Evolutionary conservation across 805 yeast species (phyloP).

Genomic region (Starmerella asiatica): DNA sequence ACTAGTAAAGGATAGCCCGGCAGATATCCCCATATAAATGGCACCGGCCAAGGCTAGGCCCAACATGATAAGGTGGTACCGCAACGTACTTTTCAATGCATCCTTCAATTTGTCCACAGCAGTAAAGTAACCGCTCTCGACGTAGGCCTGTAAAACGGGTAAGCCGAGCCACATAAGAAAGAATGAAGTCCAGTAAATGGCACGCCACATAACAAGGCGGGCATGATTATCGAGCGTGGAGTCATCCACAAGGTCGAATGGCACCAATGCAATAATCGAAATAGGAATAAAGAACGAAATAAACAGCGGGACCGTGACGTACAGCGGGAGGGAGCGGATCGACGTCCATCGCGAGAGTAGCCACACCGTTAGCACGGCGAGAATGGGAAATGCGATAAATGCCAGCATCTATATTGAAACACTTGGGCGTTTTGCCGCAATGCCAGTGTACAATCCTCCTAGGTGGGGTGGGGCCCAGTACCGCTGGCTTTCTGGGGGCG

Average conservation of each 20-base stretch:
- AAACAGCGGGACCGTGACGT: slow-evolving; percentile 16
- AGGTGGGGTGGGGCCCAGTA: too few relatives aligned
- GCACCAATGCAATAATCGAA: slow-evolving; percentile 58
- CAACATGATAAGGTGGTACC: slow-evolving; percentile 47
- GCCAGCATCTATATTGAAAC: slow-evolving; percentile 18
- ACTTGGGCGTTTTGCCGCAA: too few relatives aligned
- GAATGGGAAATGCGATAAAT: slow-evolving; percentile 14
- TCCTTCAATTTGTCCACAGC: slow-evolving; percentile 37
- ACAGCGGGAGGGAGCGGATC: slow-evolving; percentile 15
- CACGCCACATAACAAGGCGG: slow-evolving; percentile 52
- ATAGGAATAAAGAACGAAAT: slow-evolving; percentile 54
- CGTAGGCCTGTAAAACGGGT: slow-evolving; percentile 62
- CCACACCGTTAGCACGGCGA: slow-evolving; percentile 15
- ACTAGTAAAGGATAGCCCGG: slow-evolving; percentile 42
- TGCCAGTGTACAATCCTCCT: too few relatives aligned
- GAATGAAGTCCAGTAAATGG: slow-evolving; percentile 71
- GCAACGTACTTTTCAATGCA: slow-evolving; percentile 43
- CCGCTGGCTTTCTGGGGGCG: too few relatives aligned
- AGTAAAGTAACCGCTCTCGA: slow-evolving; percentile 52
- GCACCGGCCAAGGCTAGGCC: slow-evolving; percentile 41
- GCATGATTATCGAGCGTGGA: slow-evolving; percentile 33
- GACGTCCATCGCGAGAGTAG: slow-evolving; percentile 18
- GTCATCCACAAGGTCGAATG: slow-evolving; percentile 54
- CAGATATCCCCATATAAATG: slow-evolving; percentile 43
- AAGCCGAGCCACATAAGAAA: slow-evolving; percentile 62